phyloP scores from a whole-genome alignment of 768 basidiomycete species.

The Lentinula sp. region DNA sequence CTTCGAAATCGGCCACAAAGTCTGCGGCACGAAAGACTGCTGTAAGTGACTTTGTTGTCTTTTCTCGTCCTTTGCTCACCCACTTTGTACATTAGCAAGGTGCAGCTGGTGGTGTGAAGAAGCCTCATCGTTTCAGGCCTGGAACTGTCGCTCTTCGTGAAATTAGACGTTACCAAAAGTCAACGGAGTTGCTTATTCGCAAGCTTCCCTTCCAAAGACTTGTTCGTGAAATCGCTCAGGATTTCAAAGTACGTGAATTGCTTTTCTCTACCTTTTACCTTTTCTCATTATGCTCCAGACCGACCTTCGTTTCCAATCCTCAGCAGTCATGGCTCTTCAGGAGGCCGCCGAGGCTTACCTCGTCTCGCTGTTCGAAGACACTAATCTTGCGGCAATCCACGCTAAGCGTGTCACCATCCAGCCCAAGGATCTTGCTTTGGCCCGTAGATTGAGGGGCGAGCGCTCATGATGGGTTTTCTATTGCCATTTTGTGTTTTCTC shows the following conservation, averaged over 20 bases:
- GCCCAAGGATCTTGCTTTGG: slow-evolving; percentile 81
- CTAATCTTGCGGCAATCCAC: slow-evolving; percentile 81
- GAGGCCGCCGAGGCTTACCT: slow-evolving; percentile 84
- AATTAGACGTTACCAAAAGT: slow-evolving; percentile 85
- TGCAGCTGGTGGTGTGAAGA: slow-evolving; percentile 86
- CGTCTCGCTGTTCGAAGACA: slow-evolving; percentile 74
- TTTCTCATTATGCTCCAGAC: slow-evolving; percentile 34
- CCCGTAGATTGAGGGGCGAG: slow-evolving; percentile 76
- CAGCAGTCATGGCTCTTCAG: slow-evolving; percentile 81
- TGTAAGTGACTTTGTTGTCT: slow-evolving; percentile 21
- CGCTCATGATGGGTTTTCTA: slow-evolving; percentile 41
- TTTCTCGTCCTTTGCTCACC: neutral
- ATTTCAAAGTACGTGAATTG: slow-evolving; percentile 64
- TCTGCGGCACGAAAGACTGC: slow-evolving; percentile 52
- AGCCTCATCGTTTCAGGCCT: slow-evolving; percentile 81
- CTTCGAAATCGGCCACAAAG: slow-evolving; percentile 43
- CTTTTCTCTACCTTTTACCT: neutral
- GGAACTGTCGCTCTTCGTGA: slow-evolving; percentile 89
- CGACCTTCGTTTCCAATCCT: slow-evolving; percentile 86
- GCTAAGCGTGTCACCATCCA: slow-evolving; percentile 83
- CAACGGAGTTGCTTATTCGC: slow-evolving; percentile 79
- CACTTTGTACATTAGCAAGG: slow-evolving; percentile 24
- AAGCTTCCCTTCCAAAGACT: slow-evolving; percentile 90
- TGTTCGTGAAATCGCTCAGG: slow-evolving; percentile 86
- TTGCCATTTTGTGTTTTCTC: slow-evolving; percentile 5